Evolutionary conservation across 495 filamentous ascomycete genomes (phyloP), one percentile per base, ranked within the genome.

Genomic region (Glutinoglossum americanum): DNA sequence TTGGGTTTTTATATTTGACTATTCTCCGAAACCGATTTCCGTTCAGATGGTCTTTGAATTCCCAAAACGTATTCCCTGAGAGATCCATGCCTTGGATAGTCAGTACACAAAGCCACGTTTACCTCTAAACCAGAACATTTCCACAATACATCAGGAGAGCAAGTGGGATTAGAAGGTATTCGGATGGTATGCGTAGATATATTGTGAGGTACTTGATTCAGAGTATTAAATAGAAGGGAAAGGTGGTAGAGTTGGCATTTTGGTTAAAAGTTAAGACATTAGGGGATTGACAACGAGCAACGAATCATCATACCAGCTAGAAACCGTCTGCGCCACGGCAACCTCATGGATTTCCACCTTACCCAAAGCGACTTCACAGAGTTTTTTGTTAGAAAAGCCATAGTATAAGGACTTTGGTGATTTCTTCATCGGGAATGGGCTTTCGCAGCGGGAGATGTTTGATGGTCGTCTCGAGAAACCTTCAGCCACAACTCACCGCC

Each of bases 61-160:
- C 87, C 87, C 89, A 97, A 71, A 80, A 98, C 26, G 89, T 95
- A 70, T 96, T 97, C 23, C 88, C 88, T 39, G 77, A 62, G 32
- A 96, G 80, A 69, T 98, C 92, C 60, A 77, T 72, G 61, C 92
- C 90, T 94, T 62, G 0, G 51, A 45, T 25, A 13, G 28, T 53
- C 23, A 45, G 44, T 17, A 15, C 25, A n/a, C 11, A 21, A 45
- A 1, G n/a, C 30, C 11, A 9, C 4, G 27, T 13, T 9, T 5
- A 25, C 4, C 54, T 28, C n/a, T n/a, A n/a, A n/a, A n/a, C n/a
- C n/a, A n/a, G n/a, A n/a, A n/a, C n/a, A n/a, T n/a, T n/a, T n/a
- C n/a, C n/a, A n/a, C n/a, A n/a, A n/a, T n/a, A n/a, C n/a, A n/a
- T n/a, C n/a, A n/a, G n/a, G n/a, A n/a, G n/a, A n/a, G 30, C 30